Evolutionary conservation across 2,329 filamentous ascomycete genomes (phyloP), one percentile per base, ranked within the genome.

Genomic region (Capronia coronata): DNA sequence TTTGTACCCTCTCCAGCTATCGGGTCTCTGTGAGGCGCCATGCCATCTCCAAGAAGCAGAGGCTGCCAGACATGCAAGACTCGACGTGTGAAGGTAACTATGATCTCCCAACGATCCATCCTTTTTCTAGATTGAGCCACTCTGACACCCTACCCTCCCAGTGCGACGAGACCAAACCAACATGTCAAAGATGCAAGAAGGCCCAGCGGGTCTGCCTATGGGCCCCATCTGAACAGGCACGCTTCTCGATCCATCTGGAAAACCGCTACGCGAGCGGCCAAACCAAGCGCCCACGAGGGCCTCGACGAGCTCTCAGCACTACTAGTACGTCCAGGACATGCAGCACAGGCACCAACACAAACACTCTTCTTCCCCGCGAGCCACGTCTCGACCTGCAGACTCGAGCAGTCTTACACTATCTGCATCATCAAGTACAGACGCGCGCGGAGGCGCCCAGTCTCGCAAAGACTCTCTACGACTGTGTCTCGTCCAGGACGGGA

Each of bases 201-300:
- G 57, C 62, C 27, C n/a, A 48, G 16, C 57, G 62, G 19, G 37
- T 53, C 29, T 64, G 62, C 45, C 22, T 60, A 29, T 54, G 22
- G 23, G 8, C 49, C 13, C 30, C 21, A 14, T 16, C 44, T n/a
- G 34, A 18, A n/a, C 34, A 49, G 14, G 47, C 48, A 27, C 43
- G 45, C 23, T 47, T 51, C 13, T 44, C 25, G n/a, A 48, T 64
- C 30, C 60, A 65, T 34, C 22, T 54, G 29, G 64, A 65, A 45
- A 65, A 64, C 23, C 37, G 22, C 3, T 65, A 62, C 40, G 63
- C 62, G 38, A 63, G 60, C 34, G 64, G 64, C 3, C 41, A 56
- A 25, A 49, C 18, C n/a, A 65, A 65, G 43, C 62, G 64, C 2
- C 64, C 64, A 13, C 52, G 63, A 55, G 63, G 63, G 13, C 63